phyloP scores from a whole-genome alignment of 2,329 filamentous ascomycete species.

The Huntiella bhutanensis region DNA sequence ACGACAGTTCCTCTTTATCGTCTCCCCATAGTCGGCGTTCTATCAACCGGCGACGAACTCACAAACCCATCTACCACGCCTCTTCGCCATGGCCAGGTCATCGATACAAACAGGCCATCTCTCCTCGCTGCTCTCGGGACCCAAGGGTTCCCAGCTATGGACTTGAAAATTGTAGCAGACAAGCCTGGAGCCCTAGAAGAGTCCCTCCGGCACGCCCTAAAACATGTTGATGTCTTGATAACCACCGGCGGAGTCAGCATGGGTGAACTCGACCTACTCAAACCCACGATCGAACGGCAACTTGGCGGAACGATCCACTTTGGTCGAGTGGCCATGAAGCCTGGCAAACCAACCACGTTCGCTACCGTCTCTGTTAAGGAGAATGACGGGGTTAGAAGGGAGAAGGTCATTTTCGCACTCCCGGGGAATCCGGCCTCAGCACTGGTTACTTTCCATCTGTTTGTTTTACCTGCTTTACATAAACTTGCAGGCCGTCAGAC shows the following conservation, averaged over 20 bases:
- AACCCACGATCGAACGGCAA: constrained; percentile 80
- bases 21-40: constrained; percentile 61
- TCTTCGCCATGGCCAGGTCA: constrained; percentile 63
- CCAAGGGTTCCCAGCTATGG: constrained; percentile 60
- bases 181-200: constrained; percentile 56
- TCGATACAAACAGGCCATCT: constrained; percentile 82
- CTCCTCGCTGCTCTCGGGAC: constrained; percentile 58
- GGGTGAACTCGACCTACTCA: constrained; percentile 92
- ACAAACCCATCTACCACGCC: constrained; percentile 47
- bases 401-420: constrained; percentile 67
- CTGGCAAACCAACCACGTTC: constrained; percentile 93
- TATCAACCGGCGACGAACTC: constrained; percentile 92
- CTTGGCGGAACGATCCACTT: constrained; percentile 92
- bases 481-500: constrained; percentile 50
- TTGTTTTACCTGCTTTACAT: constrained; percentile 76
- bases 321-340: constrained; percentile 92
- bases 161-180: constrained; percentile 72
- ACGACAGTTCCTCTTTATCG: constrained; percentile 51
- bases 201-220: constrained; percentile 54
- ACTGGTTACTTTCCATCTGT: constrained; percentile 82
- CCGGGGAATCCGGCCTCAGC: constrained; percentile 90
- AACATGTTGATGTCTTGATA: constrained; percentile 61
- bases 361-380: constrained; percentile 57
- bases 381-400: constrained; percentile 29
- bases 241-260: constrained; percentile 93